phyloP scores from a whole-genome alignment of 352 stramenopile genomes.

The Globisporangium recalcitrans region DNA sequence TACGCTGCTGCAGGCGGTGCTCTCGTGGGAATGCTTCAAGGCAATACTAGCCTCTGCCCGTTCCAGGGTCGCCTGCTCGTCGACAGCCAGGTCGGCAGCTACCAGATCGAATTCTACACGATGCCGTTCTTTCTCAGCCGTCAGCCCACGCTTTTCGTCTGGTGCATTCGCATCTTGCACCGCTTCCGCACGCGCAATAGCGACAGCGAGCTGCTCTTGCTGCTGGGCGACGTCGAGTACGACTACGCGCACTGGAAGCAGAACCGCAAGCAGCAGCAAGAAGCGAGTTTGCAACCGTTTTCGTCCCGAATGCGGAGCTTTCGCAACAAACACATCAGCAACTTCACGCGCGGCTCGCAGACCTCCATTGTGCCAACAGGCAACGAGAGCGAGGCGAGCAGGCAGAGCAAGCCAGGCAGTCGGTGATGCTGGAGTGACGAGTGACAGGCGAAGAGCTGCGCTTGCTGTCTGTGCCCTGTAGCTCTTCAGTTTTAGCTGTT shows the following conservation, averaged over 20 bases:
- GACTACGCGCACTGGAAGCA: conserved; percentile 13
- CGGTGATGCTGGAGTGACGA: not conserved
- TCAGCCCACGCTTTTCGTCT: conserved; percentile 14
- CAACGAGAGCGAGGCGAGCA: not conserved
- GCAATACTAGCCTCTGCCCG: not conserved
- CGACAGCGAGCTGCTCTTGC: conserved; percentile 10
- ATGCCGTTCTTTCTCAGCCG: conserved; percentile 19
- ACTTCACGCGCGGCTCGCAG: not conserved
- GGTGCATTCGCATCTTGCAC: conserved; percentile 12
- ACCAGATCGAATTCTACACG: conserved; percentile 7
- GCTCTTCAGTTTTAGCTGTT: not conserved
- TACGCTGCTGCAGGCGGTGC: conserved; percentile 8
- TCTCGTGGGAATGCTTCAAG: conserved; percentile 2
- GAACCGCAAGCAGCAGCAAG: not conserved
- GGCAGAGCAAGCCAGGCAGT: not conserved
- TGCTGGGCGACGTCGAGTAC: conserved; percentile 19
- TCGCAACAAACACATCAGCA: not conserved
- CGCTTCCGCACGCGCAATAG: conserved; percentile 9
- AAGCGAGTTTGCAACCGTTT: not conserved
- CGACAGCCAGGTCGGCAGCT: conserved; percentile 1
- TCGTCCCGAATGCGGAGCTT: not conserved
- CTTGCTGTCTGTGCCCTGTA: not conserved
- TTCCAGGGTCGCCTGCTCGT: conserved; percentile 18
- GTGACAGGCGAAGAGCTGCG: not conserved
- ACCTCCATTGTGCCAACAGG: not conserved